Conservation (phyloP, 257 asterid species). For the Striga asiatica region DNA sequence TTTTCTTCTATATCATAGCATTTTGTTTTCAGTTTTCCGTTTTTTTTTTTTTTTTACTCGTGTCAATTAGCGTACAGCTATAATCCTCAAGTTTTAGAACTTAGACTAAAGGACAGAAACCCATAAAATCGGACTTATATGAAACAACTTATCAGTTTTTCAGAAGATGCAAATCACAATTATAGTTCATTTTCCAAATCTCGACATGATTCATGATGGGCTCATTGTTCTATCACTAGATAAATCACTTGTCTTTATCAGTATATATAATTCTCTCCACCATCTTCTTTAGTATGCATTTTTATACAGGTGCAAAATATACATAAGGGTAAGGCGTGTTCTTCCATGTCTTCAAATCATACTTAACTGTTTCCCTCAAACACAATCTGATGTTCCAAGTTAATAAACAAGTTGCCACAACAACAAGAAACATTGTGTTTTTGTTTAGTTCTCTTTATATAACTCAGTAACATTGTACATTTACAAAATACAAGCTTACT, state of each 20-base stretch:
- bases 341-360: not conserved
- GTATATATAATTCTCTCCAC: not conserved
- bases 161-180: not conserved
- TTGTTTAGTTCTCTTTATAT: not conserved
- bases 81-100: not conserved
- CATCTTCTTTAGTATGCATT: not conserved
- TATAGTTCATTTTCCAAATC: not conserved
- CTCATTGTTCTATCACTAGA: not conserved
- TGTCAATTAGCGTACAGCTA: not conserved
- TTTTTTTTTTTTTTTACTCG: not conserved
- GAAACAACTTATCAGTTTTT: too few relatives aligned
- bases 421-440: not conserved
- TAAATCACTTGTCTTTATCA: not conserved
- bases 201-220: not conserved
- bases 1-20: not conserved
- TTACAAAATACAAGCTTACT: not conserved
- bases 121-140: not conserved
- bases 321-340: not conserved
- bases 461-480: not conserved
- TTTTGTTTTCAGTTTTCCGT: not conserved
- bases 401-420: not conserved
- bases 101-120: not conserved
- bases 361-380: not conserved
- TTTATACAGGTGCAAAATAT: not conserved
- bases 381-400: not conserved